These are phyloP conservation scores for Trypanosoma avium DNA, from an alignment of 208 protist genomes.

Conservation along the genomic window DNA sequence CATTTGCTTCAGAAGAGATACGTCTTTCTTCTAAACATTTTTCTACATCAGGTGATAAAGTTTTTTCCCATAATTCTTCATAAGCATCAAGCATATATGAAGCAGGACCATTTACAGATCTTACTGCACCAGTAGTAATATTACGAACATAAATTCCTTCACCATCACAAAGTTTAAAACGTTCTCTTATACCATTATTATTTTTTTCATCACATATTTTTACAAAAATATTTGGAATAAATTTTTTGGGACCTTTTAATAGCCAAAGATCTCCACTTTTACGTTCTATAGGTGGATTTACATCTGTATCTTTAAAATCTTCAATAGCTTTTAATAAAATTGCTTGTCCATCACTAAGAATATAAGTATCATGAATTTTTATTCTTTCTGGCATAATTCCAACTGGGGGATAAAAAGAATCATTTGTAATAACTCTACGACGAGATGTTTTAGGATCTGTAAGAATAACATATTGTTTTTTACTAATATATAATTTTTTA, in stretches of 20 bases:
- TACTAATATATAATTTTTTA: constrained; percentile 49
- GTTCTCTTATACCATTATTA: constrained; percentile 39
- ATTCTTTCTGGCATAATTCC: constrained; percentile 67
- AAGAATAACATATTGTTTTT: constrained; percentile 30
- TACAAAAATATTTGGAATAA: constrained; percentile 50
- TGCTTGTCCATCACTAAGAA: constrained; percentile 82
- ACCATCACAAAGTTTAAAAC: constrained; percentile 58
- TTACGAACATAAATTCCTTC: constrained; percentile 87
- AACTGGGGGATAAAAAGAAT: constrained; percentile 85
- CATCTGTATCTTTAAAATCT: constrained; percentile 60
- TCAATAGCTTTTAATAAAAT: constrained; percentile 73
- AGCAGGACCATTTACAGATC: constrained; percentile 63
- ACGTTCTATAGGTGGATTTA: constrained; percentile 31
- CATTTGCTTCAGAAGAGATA: constrained; percentile 29
- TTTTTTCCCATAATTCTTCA: constrained; percentile 87
- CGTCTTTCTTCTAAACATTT: constrained; percentile 24
- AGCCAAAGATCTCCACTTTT: constrained; percentile 89
- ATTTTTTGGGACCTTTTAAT: constrained; percentile 84
- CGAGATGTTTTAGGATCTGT: constrained; percentile 27
- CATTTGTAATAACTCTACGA: constrained; percentile 70
- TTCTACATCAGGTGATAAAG: constrained; percentile 57
- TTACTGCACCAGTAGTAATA: constrained; percentile 60
- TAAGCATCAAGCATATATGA: constrained; percentile 74
- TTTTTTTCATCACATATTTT: constrained; percentile 43
- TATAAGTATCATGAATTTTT: constrained; percentile 56